phyloP scores from a whole-genome alignment of 148 eudicot species.

The Chenopodium album region DNA sequence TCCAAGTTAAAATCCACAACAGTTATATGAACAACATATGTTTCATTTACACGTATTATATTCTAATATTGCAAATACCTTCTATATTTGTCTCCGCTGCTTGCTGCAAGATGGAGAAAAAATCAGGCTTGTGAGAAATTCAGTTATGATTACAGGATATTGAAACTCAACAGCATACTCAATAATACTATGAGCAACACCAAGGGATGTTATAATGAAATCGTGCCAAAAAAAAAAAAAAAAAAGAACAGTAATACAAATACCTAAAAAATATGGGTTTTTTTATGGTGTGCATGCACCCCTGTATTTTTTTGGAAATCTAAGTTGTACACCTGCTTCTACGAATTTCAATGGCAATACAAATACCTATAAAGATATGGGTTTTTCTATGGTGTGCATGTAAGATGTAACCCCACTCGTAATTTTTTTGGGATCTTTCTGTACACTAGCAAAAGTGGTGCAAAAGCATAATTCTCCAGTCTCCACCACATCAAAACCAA shows the following conservation, averaged over 20 bases:
- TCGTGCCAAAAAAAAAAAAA: no score
- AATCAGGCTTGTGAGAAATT: conserved; percentile 3
- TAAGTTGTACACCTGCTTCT: no score
- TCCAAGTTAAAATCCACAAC: conserved; percentile 1
- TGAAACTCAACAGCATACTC: background rate
- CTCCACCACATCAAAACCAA: no score
- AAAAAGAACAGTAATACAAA: background rate
- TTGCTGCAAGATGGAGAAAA: conserved; percentile 55
- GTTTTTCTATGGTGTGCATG: no score
- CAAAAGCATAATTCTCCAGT: no score
- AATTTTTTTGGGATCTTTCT: no score
- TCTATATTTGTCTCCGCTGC: conserved; percentile 41
- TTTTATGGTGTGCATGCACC: no score
- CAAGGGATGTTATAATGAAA: background rate
- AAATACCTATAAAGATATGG: no score
- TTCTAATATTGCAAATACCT: conserved; percentile 17
- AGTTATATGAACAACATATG: background rate
- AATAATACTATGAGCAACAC: background rate
- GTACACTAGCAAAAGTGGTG: no score
- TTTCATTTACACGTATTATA: background rate
- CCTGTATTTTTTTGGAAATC: no score
- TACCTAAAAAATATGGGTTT: background rate
- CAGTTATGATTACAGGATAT: background rate
- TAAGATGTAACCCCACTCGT: no score
- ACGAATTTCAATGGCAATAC: no score